phyloP scores from a whole-genome alignment of 163 green algal species.

The Chlamydomonas reinhardtii region DNA sequence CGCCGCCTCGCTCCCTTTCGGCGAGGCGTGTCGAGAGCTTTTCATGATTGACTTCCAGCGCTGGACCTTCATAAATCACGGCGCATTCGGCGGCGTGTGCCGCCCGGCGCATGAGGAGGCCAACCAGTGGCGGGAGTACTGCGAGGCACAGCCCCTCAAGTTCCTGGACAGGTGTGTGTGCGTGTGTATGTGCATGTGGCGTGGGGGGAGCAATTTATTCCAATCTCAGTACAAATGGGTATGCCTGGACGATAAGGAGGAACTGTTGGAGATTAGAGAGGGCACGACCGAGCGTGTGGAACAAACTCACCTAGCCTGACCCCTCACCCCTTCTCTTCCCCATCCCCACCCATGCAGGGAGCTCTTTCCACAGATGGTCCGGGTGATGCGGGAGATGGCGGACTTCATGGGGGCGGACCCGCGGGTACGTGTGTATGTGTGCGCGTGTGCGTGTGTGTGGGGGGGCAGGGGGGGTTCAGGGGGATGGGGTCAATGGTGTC shows the following conservation, averaged over 20 bases:
- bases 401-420: constrained; percentile 54
- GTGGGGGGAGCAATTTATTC: no score
- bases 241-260: no score
- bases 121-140: constrained; percentile 68
- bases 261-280: no score
- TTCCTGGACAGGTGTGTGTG: constrained; percentile 76
- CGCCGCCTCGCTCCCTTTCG: not conserved
- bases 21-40: constrained; percentile 23
- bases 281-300: no score
- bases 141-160: constrained; percentile 73
- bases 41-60: constrained; percentile 63
- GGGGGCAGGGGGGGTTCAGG: no score
- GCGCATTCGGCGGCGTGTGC: constrained; percentile 73
- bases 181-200: not conserved
- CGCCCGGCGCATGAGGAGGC: constrained; percentile 56
- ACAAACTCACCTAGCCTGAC: no score
- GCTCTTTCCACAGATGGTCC: constrained; percentile 76
- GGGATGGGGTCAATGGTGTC: no score
- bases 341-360: constrained; percentile 54
- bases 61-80: constrained; percentile 76
- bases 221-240: no score
- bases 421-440: no score
- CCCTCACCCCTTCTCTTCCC: no score
- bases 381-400: constrained; percentile 73
- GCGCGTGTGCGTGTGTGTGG: no score